phyloP scores from a whole-genome alignment of 2,329 filamentous ascomycete species.

The Colletotrichum liaoningense region DNA sequence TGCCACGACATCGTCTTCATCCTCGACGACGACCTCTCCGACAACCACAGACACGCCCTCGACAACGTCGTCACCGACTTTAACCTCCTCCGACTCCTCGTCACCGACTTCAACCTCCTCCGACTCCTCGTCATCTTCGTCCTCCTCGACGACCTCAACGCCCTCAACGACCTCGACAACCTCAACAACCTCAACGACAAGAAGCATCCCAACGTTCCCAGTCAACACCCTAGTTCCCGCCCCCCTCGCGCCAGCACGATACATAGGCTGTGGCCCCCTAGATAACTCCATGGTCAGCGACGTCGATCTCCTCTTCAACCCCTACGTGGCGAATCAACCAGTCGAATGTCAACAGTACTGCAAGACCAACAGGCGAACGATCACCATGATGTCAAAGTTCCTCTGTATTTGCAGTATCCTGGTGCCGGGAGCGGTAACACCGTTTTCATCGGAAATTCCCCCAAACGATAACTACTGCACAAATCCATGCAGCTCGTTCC shows the following conservation, averaged over 20 bases:
- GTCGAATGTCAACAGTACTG: neutral
- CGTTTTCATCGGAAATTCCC: neutral
- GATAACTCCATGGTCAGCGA: neutral
- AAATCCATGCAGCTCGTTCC: neutral
- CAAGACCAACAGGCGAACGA: neutral
- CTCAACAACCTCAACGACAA: neutral
- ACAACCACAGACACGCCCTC: too few species aligned
- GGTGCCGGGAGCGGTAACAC: neutral
- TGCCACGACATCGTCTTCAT: neutral
- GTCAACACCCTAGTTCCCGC: neutral
- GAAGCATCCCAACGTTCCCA: neutral
- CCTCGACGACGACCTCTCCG: neutral
- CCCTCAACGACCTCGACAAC: neutral
- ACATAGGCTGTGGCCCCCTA: neutral
- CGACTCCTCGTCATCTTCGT: too few species aligned
- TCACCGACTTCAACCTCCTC: neutral
- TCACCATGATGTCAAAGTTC: neutral
- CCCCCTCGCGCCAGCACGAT: neutral
- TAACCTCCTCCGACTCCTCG: neutral
- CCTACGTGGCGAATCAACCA: neutral
- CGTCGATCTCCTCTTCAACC: neutral
- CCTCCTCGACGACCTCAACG: neutral
- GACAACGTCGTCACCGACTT: neutral
- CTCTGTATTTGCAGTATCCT: neutral
- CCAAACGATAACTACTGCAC: neutral